Evolutionary conservation across 768 basidiomycete species (phyloP), one percentile per base, ranked within the genome.

Genomic region (Rhodocollybia butyracea): DNA sequence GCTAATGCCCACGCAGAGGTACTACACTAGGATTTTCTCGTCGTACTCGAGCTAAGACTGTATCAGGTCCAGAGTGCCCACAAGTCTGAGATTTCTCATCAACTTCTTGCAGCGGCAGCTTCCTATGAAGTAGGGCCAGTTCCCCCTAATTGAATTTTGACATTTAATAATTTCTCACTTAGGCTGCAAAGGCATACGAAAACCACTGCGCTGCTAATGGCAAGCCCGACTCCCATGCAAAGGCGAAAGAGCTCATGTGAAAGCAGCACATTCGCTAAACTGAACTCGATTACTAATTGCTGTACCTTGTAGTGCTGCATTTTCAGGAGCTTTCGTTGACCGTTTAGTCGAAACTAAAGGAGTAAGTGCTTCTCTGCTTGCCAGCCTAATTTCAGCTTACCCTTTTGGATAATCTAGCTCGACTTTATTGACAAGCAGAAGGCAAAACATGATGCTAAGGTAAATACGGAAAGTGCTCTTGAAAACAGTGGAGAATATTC

Each of bases 21-120:
- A n/a, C n/a, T n/a, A n/a, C n/a, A n/a, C n/a, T n/a, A n/a, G n/a
- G n/a, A n/a, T n/a, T n/a, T n/a, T n/a, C n/a, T n/a, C n/a, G n/a
- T n/a, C n/a, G n/a, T n/a, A n/a, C n/a, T n/a, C n/a, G n/a, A n/a
- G n/a, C n/a, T n/a, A n/a, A n/a, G n/a, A n/a, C n/a, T n/a, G n/a
- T n/a, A n/a, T n/a, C n/a, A n/a, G n/a, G n/a, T n/a, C n/a, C n/a
- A n/a, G n/a, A n/a, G n/a, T n/a, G n/a, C 68, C n/a, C 81, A 81
- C 71, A 68, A 79, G 69, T 70, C 80, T 13, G 60, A 68, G 53
- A 68, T 82, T 60, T 73, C 77, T 10, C 82, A 84, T 64, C 77
- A 84, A 67, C 60, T 83, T 29, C 67, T 84, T 57, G 76, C 79
- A 32, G 81, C 68, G n/a, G 83, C 83, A n/a, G 82, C 82, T 3